Evolutionary conservation across 805 yeast genomes (phyloP).

Genomic region (Barnettozyma pratensis): DNA sequence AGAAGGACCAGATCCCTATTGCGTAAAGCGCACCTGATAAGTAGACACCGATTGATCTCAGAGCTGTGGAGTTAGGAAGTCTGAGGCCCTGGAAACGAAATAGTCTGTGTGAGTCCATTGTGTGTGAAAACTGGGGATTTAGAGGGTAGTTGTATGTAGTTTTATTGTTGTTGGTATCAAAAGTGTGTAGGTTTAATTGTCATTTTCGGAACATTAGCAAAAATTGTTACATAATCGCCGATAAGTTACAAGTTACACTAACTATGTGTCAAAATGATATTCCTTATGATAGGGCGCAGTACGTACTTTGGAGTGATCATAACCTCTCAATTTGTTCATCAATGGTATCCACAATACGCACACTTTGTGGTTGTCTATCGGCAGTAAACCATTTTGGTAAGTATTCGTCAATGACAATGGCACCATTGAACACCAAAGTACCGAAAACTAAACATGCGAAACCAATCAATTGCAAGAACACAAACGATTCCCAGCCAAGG

Average conservation of each 20-base stretch:
- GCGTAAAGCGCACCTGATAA: constrained; percentile 75
- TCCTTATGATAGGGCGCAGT: too few relatives aligned
- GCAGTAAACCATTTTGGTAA: constrained; percentile 43
- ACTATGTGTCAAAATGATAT: too few relatives aligned
- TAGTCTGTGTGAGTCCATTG: constrained; percentile 41
- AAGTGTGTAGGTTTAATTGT: too few relatives aligned
- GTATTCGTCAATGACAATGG: constrained; percentile 46
- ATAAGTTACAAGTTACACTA: background rate
- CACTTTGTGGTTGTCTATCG: constrained; percentile 18
- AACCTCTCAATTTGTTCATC: constrained; percentile 40
- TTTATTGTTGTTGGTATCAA: too few relatives aligned
- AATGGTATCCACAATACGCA: constrained; percentile 29
- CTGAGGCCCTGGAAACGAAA: constrained; percentile 63
- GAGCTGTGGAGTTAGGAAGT: constrained; percentile 64
- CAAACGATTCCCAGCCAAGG: constrained; percentile 74
- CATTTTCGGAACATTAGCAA: background rate
- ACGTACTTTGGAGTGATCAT: constrained; percentile 2
- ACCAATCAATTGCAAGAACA: constrained; percentile 57
- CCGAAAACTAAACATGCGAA: constrained; percentile 63
- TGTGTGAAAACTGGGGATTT: background rate
- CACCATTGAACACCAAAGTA: constrained; percentile 69
- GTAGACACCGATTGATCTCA: constrained; percentile 72
- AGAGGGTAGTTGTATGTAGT: too few relatives aligned
- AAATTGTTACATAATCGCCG: background rate
- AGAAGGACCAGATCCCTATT: constrained; percentile 80